Percentiles rank a stretch among this genome's conserved stretches.
These are phyloP conservation scores for Leptographium galeiforme DNA, from an alignment of 2,329 filamentous ascomycete species.

Conservation along the genomic window DNA sequence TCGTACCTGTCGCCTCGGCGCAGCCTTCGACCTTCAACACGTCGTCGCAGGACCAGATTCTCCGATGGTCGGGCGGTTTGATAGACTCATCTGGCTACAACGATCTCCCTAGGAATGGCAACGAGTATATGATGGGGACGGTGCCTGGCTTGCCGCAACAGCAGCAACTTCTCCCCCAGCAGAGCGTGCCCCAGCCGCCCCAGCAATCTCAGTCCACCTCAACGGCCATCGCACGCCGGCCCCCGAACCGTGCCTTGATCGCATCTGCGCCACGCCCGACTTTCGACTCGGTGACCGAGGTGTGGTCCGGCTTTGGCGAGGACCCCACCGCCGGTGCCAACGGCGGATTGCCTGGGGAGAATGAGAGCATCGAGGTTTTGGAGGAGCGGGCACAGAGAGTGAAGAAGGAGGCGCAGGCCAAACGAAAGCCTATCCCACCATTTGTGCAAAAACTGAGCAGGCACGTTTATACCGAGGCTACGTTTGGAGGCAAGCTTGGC, in stretches of 20 bases:
- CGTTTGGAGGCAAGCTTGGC: background rate
- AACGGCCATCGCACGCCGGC: conserved; percentile 38
- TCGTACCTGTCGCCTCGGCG: conserved; percentile 37
- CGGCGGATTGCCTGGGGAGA: conserved; percentile 27
- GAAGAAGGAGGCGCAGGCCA: conserved; percentile 77
- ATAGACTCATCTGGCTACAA: conserved; percentile 24
- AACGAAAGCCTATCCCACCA: conserved; percentile 89
- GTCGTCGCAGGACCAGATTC: conserved; percentile 31
- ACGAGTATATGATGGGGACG: conserved; percentile 25
- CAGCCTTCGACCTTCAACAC: conserved; percentile 29
- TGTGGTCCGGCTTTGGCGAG: conserved; percentile 28
- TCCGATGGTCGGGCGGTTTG: conserved; percentile 28
- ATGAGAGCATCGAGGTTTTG: conserved; percentile 64
- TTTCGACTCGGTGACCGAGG: conserved; percentile 26
- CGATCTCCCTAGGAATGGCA: conserved; percentile 21
- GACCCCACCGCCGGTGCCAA: conserved; percentile 15
- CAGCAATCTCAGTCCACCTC: conserved; percentile 19
- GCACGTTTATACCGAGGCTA: conserved; percentile 28
- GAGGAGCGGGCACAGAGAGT: conserved; percentile 69
- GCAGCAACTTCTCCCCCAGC: conserved; percentile 14
- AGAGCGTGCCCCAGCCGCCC: conserved; percentile 12
- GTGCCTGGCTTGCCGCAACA: conserved; percentile 13
- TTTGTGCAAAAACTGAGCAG: conserved; percentile 98
- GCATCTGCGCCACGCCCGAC: conserved; percentile 24
- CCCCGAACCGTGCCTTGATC: conserved; percentile 37